phyloP scores from a whole-genome alignment of 805 yeast genomes.

The Scheffersomyces coipomensis region DNA sequence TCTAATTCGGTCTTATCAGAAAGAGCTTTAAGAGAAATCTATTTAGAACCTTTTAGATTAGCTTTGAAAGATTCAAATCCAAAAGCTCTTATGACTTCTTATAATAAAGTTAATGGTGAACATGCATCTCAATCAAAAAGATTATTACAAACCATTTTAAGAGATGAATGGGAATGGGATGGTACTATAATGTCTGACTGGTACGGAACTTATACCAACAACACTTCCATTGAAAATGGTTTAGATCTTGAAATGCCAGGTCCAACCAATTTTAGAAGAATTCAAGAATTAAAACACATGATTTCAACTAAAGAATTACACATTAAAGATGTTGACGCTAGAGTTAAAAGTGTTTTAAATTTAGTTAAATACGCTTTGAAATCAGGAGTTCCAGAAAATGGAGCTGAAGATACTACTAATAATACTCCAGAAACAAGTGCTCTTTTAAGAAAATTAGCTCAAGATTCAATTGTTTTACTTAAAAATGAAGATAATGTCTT shows the following conservation, averaged over 20 bases:
- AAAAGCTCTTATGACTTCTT: conserved; percentile 28
- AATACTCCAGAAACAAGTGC: conserved; percentile 23
- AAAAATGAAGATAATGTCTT: conserved; percentile 25
- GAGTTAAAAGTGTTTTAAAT: conserved; percentile 24
- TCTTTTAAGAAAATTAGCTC: conserved; percentile 18
- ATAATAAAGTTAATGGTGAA: conserved; percentile 30
- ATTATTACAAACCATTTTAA: conserved; percentile 21
- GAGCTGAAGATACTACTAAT: conserved; percentile 17
- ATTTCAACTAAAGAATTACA: conserved; percentile 23
- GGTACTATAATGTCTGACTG: conserved; percentile 36
- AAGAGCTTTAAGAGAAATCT: conserved; percentile 31
- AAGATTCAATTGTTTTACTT: conserved; percentile 26
- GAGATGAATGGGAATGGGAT: conserved; percentile 31
- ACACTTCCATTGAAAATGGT: conserved; percentile 24
- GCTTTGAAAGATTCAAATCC: conserved; percentile 30
- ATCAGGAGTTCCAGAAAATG: conserved; percentile 20
- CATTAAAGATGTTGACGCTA: conserved; percentile 21
- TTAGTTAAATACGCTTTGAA: conserved; percentile 20
- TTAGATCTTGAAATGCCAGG: conserved; percentile 38
- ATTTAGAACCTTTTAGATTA: conserved; percentile 31
- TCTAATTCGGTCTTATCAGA: conserved; percentile 28
- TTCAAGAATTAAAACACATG: conserved; percentile 18
- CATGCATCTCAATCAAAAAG: conserved; percentile 24
- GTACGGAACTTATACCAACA: conserved; percentile 29
- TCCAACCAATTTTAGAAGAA: conserved; percentile 21